Evolutionary conservation across 495 filamentous ascomycete genomes (phyloP).

Genomic region (Lentithecium fluviatile): DNA sequence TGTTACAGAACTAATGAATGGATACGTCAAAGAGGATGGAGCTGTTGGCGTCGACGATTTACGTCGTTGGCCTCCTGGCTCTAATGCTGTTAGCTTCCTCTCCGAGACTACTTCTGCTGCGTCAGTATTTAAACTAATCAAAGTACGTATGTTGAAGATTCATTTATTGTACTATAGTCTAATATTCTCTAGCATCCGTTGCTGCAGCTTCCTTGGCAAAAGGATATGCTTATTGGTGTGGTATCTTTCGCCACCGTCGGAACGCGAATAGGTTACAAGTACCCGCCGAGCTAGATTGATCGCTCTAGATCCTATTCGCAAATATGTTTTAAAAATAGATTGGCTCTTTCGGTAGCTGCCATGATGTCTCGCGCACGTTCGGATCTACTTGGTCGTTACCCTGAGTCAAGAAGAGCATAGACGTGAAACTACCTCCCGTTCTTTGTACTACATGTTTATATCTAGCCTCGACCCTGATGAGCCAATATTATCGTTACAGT

Average conservation of each 20-base stretch:
- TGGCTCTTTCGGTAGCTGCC: slow-evolving; percentile 3
- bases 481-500: no score
- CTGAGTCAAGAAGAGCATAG: no score
- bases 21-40: neutral
- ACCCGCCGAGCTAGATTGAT: slow-evolving; percentile 11
- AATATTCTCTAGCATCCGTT: slow-evolving; percentile 14
- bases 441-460: no score
- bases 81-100: slow-evolving; percentile 15
- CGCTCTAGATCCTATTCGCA: slow-evolving; percentile 6
- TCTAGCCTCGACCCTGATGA: no score
- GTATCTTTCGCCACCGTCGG: slow-evolving; percentile 5
- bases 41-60: slow-evolving; percentile 1
- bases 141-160: slow-evolving; percentile 12
- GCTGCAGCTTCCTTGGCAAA: slow-evolving; percentile 6
- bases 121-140: slow-evolving; percentile 14
- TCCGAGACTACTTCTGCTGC: slow-evolving; percentile 12
- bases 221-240: slow-evolving; percentile 9
- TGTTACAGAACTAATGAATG: no score
- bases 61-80: slow-evolving; percentile 9
- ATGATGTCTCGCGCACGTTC: no score
- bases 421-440: no score
- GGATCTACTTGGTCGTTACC: no score
- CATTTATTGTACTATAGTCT: slow-evolving; percentile 15
- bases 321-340: slow-evolving; percentile 11
- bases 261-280: slow-evolving; percentile 15